Conservation (phyloP, 1,139 yeast genomes). For the Suhomyces wounanorum region DNA sequence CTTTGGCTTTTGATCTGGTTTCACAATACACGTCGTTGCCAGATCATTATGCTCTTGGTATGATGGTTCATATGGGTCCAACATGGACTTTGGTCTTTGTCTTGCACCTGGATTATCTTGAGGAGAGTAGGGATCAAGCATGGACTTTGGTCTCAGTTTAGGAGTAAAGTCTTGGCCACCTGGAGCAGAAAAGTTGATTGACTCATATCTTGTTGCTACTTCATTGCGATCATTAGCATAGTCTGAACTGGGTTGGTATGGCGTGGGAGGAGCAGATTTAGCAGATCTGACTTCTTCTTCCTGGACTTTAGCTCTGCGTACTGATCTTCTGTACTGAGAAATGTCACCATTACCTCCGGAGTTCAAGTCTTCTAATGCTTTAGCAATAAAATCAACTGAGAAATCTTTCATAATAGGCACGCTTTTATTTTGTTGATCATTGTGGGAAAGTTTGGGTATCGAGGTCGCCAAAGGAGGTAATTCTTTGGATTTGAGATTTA, state of each 20-base stretch:
- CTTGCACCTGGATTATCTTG: neutral
- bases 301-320: constrained; percentile 27
- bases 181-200: constrained; percentile 31
- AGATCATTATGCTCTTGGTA: constrained; percentile 15
- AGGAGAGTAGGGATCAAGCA: constrained; percentile 24
- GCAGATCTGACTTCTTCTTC: constrained; percentile 16
- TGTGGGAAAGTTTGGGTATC: constrained; percentile 11
- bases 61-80: constrained; percentile 16
- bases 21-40: constrained; percentile 20
- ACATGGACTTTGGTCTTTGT: constrained; percentile 47
- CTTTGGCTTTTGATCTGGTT: constrained; percentile 10
- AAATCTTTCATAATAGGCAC: constrained; percentile 48
- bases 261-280: constrained; percentile 22
- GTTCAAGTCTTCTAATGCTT: constrained; percentile 67
- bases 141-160: constrained; percentile 43
- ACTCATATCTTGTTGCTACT: constrained; percentile 42
- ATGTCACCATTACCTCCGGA: constrained; percentile 65
- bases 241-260: constrained; percentile 30
- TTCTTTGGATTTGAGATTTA: constrained; percentile 40
- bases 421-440: constrained; percentile 14
- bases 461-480: constrained; percentile 19
- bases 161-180: constrained; percentile 1
- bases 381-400: constrained; percentile 51
- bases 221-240: constrained; percentile 40
- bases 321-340: constrained; percentile 42